Evolutionary conservation across 805 yeast genomes (phyloP).

Genomic region (Saccharomycopsis microspora): DNA sequence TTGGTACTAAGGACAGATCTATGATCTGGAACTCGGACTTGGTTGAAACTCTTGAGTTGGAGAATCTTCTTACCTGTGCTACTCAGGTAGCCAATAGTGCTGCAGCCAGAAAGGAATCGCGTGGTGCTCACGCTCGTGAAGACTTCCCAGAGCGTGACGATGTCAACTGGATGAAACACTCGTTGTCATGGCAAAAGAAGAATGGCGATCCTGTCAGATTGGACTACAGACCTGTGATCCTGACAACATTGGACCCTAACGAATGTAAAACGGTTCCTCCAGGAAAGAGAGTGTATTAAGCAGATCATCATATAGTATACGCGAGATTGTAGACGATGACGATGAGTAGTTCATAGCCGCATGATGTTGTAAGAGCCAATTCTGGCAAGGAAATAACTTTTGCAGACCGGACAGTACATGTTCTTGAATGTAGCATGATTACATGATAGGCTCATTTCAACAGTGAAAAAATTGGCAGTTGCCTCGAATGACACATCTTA

Average conservation of each 20-base stretch:
- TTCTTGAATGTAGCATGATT: neutral
- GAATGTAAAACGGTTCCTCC: conserved; percentile 98
- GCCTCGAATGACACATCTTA: too few relatives aligned
- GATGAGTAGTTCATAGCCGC: too few relatives aligned
- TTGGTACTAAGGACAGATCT: conserved; percentile 87
- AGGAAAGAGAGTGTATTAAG: conserved; percentile 83
- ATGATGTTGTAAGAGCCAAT: too few relatives aligned
- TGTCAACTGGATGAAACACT: conserved; percentile 94
- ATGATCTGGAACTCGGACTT: conserved; percentile 99
- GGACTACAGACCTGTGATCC: conserved; percentile 78
- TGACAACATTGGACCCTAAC: conserved; percentile 73
- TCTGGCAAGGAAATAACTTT: too few relatives aligned
- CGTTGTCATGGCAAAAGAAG: conserved; percentile 78
- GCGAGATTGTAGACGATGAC: too few relatives aligned
- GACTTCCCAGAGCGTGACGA: conserved; percentile 96
- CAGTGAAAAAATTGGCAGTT: too few relatives aligned
- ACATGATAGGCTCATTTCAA: too few relatives aligned
- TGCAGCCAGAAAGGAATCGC: conserved; percentile 89
- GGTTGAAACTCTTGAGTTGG: conserved; percentile 92
- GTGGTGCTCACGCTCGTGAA: conserved; percentile 99
- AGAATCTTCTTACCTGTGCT: conserved; percentile 94
- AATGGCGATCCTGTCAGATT: conserved; percentile 63
- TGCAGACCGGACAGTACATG: too few relatives aligned
- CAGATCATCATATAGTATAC: neutral
- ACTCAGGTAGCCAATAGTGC: conserved; percentile 92